These are phyloP conservation scores for Aspergillus uvarum DNA, from an alignment of 2,329 filamentous ascomycete species.

Conservation along the genomic window DNA sequence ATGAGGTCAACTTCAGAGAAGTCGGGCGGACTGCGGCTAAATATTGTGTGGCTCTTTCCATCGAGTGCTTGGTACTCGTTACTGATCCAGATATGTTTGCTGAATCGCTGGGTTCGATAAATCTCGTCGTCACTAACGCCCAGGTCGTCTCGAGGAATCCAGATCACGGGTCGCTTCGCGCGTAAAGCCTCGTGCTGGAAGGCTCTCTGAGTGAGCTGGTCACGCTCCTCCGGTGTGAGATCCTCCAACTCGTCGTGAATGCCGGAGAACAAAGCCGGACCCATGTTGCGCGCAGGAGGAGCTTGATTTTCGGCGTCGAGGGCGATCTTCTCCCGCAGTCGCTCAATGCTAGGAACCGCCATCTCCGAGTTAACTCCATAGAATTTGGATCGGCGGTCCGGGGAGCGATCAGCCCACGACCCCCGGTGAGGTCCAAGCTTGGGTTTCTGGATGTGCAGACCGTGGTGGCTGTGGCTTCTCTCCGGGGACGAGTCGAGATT, in stretches of 20 bases:
- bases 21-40: conserved; percentile 81
- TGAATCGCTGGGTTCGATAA: conserved; percentile 70
- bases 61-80: conserved; percentile 90
- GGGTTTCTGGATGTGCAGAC: conserved; percentile 17
- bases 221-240: conserved; percentile 83
- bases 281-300: conserved; percentile 57
- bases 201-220: conserved; percentile 78
- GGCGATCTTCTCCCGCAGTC: conserved; percentile 37
- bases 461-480: conserved; percentile 17
- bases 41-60: conserved; percentile 77
- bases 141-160: conserved; percentile 88
- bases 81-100: conserved; percentile 83
- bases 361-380: conserved; percentile 38
- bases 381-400: conserved; percentile 42
- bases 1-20: conserved; percentile 88
- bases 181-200: conserved; percentile 89
- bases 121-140: conserved; percentile 93
- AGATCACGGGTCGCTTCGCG: conserved; percentile 80
- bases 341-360: conserved; percentile 33
- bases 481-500: conserved; percentile 32
- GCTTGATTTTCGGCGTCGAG: conserved; percentile 70
- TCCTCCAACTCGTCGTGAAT: conserved; percentile 94
- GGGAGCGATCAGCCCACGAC: conserved; percentile 48
- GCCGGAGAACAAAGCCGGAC: conserved; percentile 79
- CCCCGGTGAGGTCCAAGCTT: conserved; percentile 30